Conservation (phyloP, 108 stramenopile genomes). For the Cyclotella sp. region DNA sequence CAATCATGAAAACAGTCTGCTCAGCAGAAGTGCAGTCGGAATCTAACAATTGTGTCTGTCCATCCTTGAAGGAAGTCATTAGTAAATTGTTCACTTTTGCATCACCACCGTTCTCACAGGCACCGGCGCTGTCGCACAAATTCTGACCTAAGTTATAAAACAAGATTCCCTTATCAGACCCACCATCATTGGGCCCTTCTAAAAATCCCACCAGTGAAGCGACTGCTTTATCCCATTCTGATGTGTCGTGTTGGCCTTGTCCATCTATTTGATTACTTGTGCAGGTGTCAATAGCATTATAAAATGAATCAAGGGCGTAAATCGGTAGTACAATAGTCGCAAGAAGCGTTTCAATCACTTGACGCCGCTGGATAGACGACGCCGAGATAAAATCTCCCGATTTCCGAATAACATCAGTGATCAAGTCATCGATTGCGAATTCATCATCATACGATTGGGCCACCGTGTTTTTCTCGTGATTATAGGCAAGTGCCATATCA, state of each 20-base stretch:
- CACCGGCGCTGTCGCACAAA: conserved; percentile 19
- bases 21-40: conserved; percentile 16
- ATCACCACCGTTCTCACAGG: conserved; percentile 2
- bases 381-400: conserved; percentile 42
- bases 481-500: conserved; percentile 12
- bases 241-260: conserved; percentile 6
- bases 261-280: background rate
- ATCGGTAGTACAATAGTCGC: conserved; percentile 67
- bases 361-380: conserved; percentile 50
- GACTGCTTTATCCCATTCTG: conserved; percentile 71
- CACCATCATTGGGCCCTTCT: conserved; percentile 50
- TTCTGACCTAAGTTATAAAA: conserved; percentile 21
- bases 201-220: conserved; percentile 73
- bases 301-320: conserved; percentile 66
- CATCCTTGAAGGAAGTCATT: conserved; percentile 7
- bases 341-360: conserved; percentile 50
- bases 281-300: conserved; percentile 71
- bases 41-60: conserved; percentile 9
- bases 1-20: conserved; percentile 4
- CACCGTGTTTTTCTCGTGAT: conserved; percentile 20
- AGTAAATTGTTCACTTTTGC: conserved; percentile 31
- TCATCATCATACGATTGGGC: conserved; percentile 17
- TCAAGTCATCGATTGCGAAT: conserved; percentile 38
- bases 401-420: conserved; percentile 33
- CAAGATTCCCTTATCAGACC: conserved; percentile 20